Conservation (phyloP, 306 rosid species). For the Vachellia pachyceras region DNA sequence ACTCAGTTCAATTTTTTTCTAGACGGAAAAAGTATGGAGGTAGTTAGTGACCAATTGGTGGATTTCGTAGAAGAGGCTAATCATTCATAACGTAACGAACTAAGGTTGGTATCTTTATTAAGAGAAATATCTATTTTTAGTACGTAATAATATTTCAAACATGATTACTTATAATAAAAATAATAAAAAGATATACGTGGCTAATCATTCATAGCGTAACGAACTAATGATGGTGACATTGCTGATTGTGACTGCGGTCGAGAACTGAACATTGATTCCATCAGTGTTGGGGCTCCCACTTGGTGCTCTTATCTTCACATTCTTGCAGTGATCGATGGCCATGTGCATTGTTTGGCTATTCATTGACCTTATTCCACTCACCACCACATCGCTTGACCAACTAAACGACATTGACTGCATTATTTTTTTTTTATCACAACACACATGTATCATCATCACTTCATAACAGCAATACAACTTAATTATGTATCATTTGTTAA, state of each 20-base stretch:
- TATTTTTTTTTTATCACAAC: background rate
- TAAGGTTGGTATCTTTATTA: no score
- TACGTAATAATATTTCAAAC: no score
- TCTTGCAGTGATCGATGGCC: slow-evolving; percentile 47
- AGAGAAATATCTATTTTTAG: no score
- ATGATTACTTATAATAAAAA: no score
- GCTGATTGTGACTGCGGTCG: slow-evolving; percentile 41
- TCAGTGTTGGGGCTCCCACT: slow-evolving; percentile 63
- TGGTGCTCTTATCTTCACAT: slow-evolving; percentile 49
- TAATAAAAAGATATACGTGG: no score
- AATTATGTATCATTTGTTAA: background rate
- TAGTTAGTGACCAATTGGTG: no score
- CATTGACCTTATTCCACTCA: slow-evolving; percentile 51
- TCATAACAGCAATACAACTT: background rate
- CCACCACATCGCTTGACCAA: slow-evolving; percentile 47
- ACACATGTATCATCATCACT: background rate
- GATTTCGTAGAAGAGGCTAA: no score
- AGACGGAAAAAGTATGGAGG: no score
- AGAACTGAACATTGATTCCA: slow-evolving; percentile 55
- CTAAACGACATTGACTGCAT: slow-evolving; percentile 52
- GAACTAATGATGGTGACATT: slow-evolving; percentile 47
- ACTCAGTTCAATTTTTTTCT: no score
- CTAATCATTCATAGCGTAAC: no score
- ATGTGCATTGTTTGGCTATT: slow-evolving; percentile 57
- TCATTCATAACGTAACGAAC: no score